Conservation (phyloP, 2,329 filamentous ascomycete genomes). For the Cercospora sojina region DNA sequence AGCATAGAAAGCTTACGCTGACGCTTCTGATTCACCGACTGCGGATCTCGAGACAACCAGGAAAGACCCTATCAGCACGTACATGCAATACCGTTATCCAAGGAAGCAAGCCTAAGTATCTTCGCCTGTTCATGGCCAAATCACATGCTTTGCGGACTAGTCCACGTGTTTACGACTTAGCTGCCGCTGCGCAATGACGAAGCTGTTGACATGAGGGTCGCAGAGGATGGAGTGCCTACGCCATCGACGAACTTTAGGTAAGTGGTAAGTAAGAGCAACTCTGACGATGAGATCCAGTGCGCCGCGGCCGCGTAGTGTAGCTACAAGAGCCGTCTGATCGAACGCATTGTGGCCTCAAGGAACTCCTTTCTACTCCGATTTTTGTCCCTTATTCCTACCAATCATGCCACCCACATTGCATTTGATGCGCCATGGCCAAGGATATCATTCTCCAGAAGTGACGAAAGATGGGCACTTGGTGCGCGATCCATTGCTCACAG, state of each 20-base stretch:
- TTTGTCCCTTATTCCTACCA: background rate
- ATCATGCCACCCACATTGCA: slow-evolving; percentile 31
- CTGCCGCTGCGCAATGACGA: slow-evolving; percentile 11
- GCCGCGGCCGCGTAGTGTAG: background rate
- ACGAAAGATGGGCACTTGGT: slow-evolving; percentile 31
- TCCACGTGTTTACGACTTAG: background rate
- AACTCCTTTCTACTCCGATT: background rate
- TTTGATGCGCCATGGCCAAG: slow-evolving; percentile 37
- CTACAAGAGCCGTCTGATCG: background rate
- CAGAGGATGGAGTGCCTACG: background rate
- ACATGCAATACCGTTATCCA: background rate
- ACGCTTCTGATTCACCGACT: background rate
- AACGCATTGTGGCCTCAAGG: background rate
- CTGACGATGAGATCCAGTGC: background rate
- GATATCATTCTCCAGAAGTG: slow-evolving; percentile 32
- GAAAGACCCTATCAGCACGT: no score
- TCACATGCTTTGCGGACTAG: background rate
- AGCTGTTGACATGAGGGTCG: background rate
- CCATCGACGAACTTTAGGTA: background rate
- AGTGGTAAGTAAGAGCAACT: background rate
- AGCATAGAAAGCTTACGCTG: background rate
- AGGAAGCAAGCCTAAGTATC: background rate
- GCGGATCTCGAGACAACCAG: no score
- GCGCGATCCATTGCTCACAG: slow-evolving; percentile 32
- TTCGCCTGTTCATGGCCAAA: background rate